phyloP scores from a whole-genome alignment of 129 eudicot genomes.

The Gnaphalium uliginosum region DNA sequence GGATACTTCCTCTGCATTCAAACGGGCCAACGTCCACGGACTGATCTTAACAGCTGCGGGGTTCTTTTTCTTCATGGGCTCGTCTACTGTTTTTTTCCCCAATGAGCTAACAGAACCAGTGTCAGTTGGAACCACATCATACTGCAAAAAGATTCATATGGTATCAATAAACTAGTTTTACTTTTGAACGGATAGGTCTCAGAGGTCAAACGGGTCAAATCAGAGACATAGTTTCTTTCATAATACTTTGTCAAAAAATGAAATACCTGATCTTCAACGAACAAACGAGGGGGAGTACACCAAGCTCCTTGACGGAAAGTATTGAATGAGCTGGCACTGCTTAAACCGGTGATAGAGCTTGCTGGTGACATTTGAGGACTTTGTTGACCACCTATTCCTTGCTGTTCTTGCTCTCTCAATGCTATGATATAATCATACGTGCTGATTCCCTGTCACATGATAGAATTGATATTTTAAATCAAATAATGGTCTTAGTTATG shows the following conservation, averaged over 20 bases:
- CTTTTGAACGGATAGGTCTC: background rate
- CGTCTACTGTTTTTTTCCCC: constrained; percentile 64
- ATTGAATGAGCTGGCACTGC: constrained; percentile 90
- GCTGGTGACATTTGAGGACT: constrained; percentile 97
- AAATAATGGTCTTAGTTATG: background rate
- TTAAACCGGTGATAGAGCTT: constrained; percentile 90
- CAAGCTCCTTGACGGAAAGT: constrained; percentile 91
- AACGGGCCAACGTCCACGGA: constrained; percentile 93
- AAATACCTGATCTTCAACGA: constrained; percentile 93
- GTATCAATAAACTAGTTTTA: constrained; percentile 12
- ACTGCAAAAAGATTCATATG: constrained; percentile 46
- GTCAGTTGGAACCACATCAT: constrained; percentile 89
- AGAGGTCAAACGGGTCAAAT: background rate
- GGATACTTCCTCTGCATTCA: constrained; percentile 87
- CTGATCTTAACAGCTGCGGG: constrained; percentile 84
- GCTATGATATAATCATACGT: constrained; percentile 96
- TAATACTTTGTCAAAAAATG: background rate
- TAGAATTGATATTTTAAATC: background rate
- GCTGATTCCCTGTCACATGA: constrained; percentile 71
- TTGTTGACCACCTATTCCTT: constrained; percentile 78
- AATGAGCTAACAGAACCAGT: constrained; percentile 82
- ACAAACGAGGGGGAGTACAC: constrained; percentile 97
- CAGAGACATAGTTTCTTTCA: background rate
- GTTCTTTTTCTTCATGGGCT: constrained; percentile 77
- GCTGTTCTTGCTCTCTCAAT: constrained; percentile 91